Evolutionary conservation across 2,329 filamentous ascomycete genomes (phyloP).

Genomic region (Penicillium sp.): DNA sequence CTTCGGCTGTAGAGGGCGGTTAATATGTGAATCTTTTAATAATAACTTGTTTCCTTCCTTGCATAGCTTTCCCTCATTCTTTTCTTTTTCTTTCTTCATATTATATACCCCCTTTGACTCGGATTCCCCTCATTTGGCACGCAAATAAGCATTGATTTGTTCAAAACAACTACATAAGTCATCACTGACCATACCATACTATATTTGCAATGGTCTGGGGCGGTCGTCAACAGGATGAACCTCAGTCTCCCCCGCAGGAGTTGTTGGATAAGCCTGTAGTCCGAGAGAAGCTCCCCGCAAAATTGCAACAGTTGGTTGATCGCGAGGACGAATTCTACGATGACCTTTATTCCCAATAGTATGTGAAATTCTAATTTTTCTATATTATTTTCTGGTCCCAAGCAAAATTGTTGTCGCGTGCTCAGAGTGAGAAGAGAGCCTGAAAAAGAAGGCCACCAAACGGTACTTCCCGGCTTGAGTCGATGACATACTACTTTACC

Average conservation of each 20-base stretch:
- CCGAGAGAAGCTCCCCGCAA: constrained; percentile 52
- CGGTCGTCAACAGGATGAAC: constrained; percentile 22
- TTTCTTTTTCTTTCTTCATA: neutral
- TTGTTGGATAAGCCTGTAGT: constrained; percentile 41
- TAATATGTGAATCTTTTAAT: constrained; percentile 3
- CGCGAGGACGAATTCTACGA: constrained; percentile 72
- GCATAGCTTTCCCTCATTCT: constrained; percentile 2
- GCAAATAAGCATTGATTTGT: neutral
- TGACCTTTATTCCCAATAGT: constrained; percentile 75
- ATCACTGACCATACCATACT: neutral
- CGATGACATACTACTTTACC: constrained; percentile 4
- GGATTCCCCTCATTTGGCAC: neutral
- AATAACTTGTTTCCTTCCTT: constrained; percentile 6
- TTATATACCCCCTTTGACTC: neutral
- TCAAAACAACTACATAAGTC: neutral
- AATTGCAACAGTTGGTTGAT: constrained; percentile 57
- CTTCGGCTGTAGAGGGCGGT: constrained; percentile 20
- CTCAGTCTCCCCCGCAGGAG: constrained; percentile 14
- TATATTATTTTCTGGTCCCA: neutral
- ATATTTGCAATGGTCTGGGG: constrained; percentile 33
- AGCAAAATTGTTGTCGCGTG: neutral
- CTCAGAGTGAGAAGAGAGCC: neutral
- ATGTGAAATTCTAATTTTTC: constrained; percentile 40
- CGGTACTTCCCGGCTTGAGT: neutral
- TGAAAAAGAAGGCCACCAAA: neutral